Evolutionary conservation across 2,329 filamentous ascomycete genomes (phyloP), one percentile per base, ranked within the genome.

Genomic region (Fusarium subtropicale): DNA sequence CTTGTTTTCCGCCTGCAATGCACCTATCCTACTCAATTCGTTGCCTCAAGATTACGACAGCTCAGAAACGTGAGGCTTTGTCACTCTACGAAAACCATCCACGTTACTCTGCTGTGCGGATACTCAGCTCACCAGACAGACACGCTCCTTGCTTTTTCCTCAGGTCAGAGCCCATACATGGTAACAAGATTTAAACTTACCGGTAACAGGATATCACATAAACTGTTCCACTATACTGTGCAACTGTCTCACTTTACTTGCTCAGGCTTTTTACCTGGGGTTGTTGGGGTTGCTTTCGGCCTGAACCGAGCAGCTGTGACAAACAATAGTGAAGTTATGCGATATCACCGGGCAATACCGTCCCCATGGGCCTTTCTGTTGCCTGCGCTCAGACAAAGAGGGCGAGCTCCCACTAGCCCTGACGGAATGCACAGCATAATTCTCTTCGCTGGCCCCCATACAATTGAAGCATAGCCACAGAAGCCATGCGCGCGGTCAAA

Each of bases 1-100:
- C 73, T 75, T 74, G 68, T 65, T 60, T 59, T 51, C 68, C 60
- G 56, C 50, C 53, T 61, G 36, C 54, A 60, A 71, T 62, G 66
- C 60, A 57, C 58, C 39, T 33, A 56, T 59, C 61, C 51, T 68
- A 18, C 33, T 48, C 61, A 46, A 54, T 56, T 56, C 36, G 38
- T 67, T 48, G 59, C 44, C 47, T 31, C 34, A 53, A 42, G 39
- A 51, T 55, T 58, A 34, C 33, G 48, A 45, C 22, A 44, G 20
- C 36, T 33, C 31, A 15, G 44, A 52, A 45, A 39, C 26, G 20
- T 20, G 28, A 38, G 24, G 30, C 47, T 41, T 45, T 62, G 42
- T 52, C 44, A 51, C 45, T 50, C 46, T 55, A 58, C 50, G 39
- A 61, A 56, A 38, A 60, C 41, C 20, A 48, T 39, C 54, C 51